Percentiles rank a stretch among this genome's conserved stretches.
phyloP scores from a whole-genome alignment of 164 flowering plant genomes.

The Liriodendron chinense region DNA sequence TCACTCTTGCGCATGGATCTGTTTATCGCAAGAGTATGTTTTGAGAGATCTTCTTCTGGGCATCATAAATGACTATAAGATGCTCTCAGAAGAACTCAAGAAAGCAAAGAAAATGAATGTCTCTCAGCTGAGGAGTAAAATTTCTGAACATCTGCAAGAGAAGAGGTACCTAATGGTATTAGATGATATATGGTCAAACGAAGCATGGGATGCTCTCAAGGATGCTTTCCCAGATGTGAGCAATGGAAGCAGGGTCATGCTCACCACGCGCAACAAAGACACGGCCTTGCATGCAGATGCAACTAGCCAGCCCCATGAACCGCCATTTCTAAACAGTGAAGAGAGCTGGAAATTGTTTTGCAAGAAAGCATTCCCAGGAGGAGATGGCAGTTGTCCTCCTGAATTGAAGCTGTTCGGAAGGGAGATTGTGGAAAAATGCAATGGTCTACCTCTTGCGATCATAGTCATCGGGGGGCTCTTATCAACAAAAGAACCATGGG shows the following conservation, averaged over 20 bases:
- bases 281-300: slow-evolving; percentile 21
- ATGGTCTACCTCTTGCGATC: slow-evolving; percentile 48
- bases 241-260: slow-evolving; percentile 34
- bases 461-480: slow-evolving; percentile 50
- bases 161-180: slow-evolving; percentile 46
- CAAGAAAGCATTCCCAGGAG: not conserved
- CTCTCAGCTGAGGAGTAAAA: slow-evolving; percentile 33
- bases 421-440: slow-evolving; percentile 46
- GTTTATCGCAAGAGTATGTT: slow-evolving; percentile 33
- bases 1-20: slow-evolving; percentile 46
- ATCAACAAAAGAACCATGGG: slow-evolving; percentile 26
- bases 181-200: slow-evolving; percentile 49
- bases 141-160: slow-evolving; percentile 31
- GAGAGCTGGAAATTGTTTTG: not conserved
- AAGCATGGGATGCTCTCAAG: slow-evolving; percentile 36
- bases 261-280: slow-evolving; percentile 36
- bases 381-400: slow-evolving; percentile 11
- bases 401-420: slow-evolving; percentile 30
- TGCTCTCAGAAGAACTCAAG: slow-evolving; percentile 27
- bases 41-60: slow-evolving; percentile 5
- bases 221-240: slow-evolving; percentile 36
- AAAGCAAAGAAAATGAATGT: slow-evolving; percentile 14
- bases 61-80: not conserved
- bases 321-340: not conserved
- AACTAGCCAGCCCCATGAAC: not conserved